Evolutionary conservation across 139 green algal species (phyloP).

Genomic region (Ettlia oleoabundans): DNA sequence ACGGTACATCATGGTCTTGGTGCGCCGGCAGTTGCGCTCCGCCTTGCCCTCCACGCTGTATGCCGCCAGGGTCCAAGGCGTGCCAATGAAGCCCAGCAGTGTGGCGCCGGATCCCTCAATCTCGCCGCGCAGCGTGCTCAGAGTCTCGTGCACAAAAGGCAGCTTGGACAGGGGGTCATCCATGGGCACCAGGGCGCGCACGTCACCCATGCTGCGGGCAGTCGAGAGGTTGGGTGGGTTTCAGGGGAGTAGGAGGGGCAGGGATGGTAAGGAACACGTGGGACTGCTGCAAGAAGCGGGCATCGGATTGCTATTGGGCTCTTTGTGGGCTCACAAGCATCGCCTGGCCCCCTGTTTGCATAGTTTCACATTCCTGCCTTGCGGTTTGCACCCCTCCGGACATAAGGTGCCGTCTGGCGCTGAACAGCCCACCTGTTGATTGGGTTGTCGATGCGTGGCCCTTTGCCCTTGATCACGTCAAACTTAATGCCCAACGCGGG

Average conservation of each 20-base stretch:
- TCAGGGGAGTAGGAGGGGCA: background rate
- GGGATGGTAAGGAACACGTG: background rate
- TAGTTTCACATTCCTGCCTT: background rate
- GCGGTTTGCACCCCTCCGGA: no score
- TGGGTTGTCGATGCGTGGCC: conserved; percentile 82
- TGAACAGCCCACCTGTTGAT: conserved; percentile 55
- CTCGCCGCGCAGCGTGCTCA: conserved; percentile 79
- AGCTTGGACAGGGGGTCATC: conserved; percentile 81
- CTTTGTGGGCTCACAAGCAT: no score
- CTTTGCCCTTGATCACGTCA: conserved; percentile 96
- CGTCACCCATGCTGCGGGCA: conserved; percentile 64
- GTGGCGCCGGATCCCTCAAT: conserved; percentile 71
- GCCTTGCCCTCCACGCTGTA: conserved; percentile 94
- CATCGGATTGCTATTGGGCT: no score
- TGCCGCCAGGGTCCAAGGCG: conserved; percentile 97
- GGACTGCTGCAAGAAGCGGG: no score
- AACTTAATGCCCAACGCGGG: conserved; percentile 98
- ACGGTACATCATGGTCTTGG: conserved; percentile 87
- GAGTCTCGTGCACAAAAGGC: conserved; percentile 89
- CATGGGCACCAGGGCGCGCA: conserved; percentile 65
- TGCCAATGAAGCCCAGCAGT: conserved; percentile 96
- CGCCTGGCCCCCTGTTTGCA: background rate
- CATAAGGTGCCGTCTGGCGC: no score
- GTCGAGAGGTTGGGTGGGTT: background rate
- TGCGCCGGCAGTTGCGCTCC: conserved; percentile 76